Base-by-base conservation (phyloP, 257 asterid genomes). In the Buddleja alternifolia region DNA sequence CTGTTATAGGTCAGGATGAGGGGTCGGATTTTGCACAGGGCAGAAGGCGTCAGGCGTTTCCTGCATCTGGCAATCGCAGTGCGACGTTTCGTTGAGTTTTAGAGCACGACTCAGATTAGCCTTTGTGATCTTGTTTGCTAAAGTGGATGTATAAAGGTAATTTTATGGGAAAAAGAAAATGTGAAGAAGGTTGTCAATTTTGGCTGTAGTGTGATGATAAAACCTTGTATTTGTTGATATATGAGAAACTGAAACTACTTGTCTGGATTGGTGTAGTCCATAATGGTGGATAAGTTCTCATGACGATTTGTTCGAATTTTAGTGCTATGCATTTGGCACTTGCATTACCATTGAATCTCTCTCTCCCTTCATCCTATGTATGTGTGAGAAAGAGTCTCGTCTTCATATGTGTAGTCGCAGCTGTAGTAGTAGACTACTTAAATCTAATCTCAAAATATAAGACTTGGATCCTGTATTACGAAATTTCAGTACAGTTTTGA, bases 51-150 rank as follows among this genome's bases (percentile, higher is more conserved):
- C 96, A 82, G 79, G 99, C 97, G 42, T 93, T 93, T 59, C 97
- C 96, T 3, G 86, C 95, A 4, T 85, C 99, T 2, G 99, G 99
- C 20, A 93, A 93, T 63, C 95, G 99, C 50, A 90, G 88, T 58
- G 88, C 93, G 15, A 90, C 86, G 68, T 93, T 87, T 45, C 96
- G 90, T 42, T 85, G 78, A 71, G 34, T 17, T n/a, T 41, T 69
- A 15, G n/a, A n/a, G n/a, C n/a, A n/a, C n/a, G n/a, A n/a, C 32
- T 17, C 16, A 9, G 5, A 6, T 15, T 24, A 10, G 46, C 25
- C 21, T 19, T 32, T 24, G 6, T 16, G 53, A 16, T 47, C 51
- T 11, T 58, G 47, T 37, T 17, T 20, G 54, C 51, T 48, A 16
- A 34, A 24, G 21, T 56, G 59, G 61, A 11, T 50, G 60, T 47